Evolutionary conservation across 2,329 filamentous ascomycete genomes (phyloP).

Genomic region (Pestalotiopsis sp.): DNA sequence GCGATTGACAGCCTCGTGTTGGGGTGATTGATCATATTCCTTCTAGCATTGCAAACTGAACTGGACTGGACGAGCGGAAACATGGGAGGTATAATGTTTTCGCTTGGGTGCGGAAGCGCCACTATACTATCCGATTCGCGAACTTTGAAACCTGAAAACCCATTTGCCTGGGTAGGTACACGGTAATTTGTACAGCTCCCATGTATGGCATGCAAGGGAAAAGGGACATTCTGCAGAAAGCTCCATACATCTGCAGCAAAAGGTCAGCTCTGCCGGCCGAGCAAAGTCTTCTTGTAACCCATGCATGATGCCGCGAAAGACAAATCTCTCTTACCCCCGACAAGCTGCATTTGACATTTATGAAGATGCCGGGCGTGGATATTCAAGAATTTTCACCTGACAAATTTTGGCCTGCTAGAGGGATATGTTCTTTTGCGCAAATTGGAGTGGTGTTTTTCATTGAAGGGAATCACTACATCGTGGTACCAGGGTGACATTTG

Average conservation of each 20-base stretch:
- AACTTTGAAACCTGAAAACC: neutral
- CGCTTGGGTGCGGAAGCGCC: neutral
- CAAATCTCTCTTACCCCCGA: neutral
- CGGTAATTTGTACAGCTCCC: neutral
- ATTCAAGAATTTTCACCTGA: neutral
- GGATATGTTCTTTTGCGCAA: too few relatives aligned
- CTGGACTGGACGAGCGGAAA: neutral
- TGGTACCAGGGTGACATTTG: too few relatives aligned
- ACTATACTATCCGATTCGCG: constrained; percentile 9
- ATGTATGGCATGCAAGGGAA: neutral
- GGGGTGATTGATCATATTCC: constrained; percentile 13
- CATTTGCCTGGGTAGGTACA: neutral
- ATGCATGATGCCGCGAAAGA: neutral
- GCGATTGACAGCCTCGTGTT: constrained; percentile 12
- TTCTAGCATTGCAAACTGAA: neutral
- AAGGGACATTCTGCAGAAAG: neutral
- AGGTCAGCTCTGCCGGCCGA: neutral
- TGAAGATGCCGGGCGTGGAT: neutral
- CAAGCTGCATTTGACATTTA: neutral
- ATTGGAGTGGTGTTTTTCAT: too few relatives aligned
- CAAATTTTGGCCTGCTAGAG: too few relatives aligned
- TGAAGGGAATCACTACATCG: too few relatives aligned
- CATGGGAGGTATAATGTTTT: neutral
- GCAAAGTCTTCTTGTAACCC: neutral
- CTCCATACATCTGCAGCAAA: neutral